Percentiles rank a stretch among this genome's conserved stretches.
Conservation (phyloP, 768 basidiomycete species). For the Boletus eberwhitei region DNA sequence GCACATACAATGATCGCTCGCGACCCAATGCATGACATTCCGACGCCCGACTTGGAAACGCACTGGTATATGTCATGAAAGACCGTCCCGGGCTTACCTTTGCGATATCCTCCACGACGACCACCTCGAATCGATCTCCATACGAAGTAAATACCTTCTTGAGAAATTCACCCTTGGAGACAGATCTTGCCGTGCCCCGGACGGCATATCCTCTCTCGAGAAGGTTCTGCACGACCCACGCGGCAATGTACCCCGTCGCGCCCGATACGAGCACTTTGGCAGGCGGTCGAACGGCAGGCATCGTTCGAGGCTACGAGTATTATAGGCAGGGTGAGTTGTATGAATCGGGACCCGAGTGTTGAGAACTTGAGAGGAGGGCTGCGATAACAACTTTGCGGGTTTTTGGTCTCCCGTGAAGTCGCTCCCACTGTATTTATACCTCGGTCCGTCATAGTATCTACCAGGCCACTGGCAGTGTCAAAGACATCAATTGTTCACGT, state of each 20-base stretch:
- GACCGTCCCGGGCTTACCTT: constrained; percentile 33
- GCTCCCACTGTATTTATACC: background rate
- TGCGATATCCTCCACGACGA: constrained; percentile 68
- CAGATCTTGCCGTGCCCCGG: constrained; percentile 63
- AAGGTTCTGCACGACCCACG: constrained; percentile 52
- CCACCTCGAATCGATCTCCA: constrained; percentile 59
- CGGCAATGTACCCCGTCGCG: constrained; percentile 23
- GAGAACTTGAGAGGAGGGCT: background rate
- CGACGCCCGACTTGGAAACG: background rate
- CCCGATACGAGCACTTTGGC: constrained; percentile 31
- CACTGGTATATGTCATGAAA: background rate
- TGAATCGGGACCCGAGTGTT: background rate
- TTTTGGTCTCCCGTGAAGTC: background rate
- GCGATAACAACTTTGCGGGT: background rate
- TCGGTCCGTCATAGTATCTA: background rate
- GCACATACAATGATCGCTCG: background rate
- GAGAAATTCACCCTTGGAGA: constrained; percentile 57
- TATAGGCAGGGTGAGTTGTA: background rate
- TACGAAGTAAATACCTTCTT: constrained; percentile 49
- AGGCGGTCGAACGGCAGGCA: constrained; percentile 26
- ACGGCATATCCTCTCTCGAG: constrained; percentile 62
- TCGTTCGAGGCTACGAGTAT: constrained; percentile 3
- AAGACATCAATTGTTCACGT: background rate
- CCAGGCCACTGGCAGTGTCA: too few species aligned
- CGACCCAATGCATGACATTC: background rate